Percentiles rank a stretch among this genome's conserved stretches.
phyloP scores from a whole-genome alignment of 2,329 filamentous ascomycete genomes.

The Penicillium griseofulvum region DNA sequence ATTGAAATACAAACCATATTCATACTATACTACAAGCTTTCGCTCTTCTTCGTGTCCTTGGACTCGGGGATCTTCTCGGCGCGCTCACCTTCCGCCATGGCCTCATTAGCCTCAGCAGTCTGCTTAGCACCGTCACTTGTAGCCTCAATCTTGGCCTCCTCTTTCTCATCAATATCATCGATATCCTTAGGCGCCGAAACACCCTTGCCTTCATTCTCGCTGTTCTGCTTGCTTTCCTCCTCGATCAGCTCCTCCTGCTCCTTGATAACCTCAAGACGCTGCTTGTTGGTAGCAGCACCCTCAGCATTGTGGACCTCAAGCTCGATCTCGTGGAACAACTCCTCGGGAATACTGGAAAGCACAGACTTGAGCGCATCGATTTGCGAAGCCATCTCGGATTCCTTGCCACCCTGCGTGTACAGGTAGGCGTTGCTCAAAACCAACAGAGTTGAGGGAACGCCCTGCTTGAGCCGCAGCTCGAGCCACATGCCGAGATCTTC shows the following conservation, averaged over 20 bases:
- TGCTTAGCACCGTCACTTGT: constrained; percentile 47
- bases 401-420: constrained; percentile 75
- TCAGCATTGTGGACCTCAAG: constrained; percentile 96
- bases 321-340: constrained; percentile 99
- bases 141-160: constrained; percentile 58
- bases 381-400: constrained; percentile 78
- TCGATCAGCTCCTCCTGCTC: constrained; percentile 98
- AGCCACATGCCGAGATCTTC: constrained; percentile 93
- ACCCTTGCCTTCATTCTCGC: constrained; percentile 72
- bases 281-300: constrained; percentile 97
- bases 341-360: constrained; percentile 90
- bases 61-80: constrained; percentile 27
- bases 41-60: constrained; percentile 29
- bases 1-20: constrained; percentile 13
- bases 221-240: constrained; percentile 90
- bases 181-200: constrained; percentile 76
- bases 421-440: constrained; percentile 97
- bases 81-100: constrained; percentile 40
- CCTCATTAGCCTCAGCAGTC: constrained; percentile 45
- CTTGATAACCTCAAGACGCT: constrained; percentile 94
- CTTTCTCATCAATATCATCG: constrained; percentile 93
- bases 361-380: constrained; percentile 92
- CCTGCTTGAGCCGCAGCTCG: constrained; percentile 86
- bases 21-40: constrained; percentile 19
- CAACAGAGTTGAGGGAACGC: constrained; percentile 91